Conservation (phyloP, 1,139 yeast genomes). For the Tardiomyces depauwii region DNA sequence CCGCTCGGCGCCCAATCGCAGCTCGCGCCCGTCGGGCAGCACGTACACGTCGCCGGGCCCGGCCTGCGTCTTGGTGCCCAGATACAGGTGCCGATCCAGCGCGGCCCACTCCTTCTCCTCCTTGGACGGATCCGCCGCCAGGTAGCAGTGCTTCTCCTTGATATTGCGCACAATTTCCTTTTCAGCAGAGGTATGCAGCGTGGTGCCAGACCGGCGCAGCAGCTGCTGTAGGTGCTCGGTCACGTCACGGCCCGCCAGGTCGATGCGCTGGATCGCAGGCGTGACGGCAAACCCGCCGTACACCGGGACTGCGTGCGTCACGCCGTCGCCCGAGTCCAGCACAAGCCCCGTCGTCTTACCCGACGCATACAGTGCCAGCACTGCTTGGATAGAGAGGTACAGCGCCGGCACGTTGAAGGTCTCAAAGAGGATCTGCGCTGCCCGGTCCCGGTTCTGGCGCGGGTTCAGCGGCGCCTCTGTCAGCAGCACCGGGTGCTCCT, state of each 20-base stretch:
- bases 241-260: constrained; percentile 79
- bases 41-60: constrained; percentile 32
- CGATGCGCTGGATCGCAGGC: constrained; percentile 60
- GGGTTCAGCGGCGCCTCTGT: constrained; percentile 91
- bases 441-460: constrained; percentile 50
- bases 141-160: constrained; percentile 57
- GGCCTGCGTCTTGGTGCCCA: constrained; percentile 3
- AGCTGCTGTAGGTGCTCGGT: constrained; percentile 63
- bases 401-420: constrained; percentile 79
- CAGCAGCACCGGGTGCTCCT: constrained; percentile 79
- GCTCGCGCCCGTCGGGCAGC: constrained; percentile 72
- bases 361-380: constrained; percentile 72
- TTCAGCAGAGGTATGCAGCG: constrained; percentile 61
- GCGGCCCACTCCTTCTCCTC: constrained; percentile 50
- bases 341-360: constrained; percentile 91
- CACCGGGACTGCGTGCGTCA: constrained; percentile 78
- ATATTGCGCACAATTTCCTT: constrained; percentile 67
- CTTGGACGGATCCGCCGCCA: constrained; percentile 55
- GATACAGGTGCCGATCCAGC: constrained; percentile 4
- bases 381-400: constrained; percentile 77
- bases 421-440: constrained; percentile 75
- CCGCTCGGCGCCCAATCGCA: constrained; percentile 52
- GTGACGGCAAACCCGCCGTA: constrained; percentile 80
- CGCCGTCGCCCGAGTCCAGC: constrained; percentile 88
- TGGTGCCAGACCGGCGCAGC: constrained; percentile 56